Evolutionary conservation across 805 yeast species (phyloP).

Genomic region (Candida dendrica): DNA sequence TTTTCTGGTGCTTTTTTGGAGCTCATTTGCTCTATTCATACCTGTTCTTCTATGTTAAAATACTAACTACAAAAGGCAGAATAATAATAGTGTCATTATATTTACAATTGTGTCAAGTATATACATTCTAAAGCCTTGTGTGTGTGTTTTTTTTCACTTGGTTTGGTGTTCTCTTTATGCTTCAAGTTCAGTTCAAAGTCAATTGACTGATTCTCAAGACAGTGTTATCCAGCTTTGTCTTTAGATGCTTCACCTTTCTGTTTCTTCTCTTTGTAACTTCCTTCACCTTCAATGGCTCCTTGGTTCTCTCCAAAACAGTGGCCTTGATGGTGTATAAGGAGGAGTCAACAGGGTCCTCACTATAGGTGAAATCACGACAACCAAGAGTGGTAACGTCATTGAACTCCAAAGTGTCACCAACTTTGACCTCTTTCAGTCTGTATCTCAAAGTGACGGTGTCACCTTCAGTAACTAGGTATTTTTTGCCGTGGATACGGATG

Average conservation of each 20-base stretch:
- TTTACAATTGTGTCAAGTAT: no score
- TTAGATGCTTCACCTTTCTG: conserved; percentile 63
- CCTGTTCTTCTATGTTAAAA: no score
- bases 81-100: no score
- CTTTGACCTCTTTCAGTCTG: conserved; percentile 62
- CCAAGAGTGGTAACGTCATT: conserved; percentile 79
- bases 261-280: conserved; percentile 76
- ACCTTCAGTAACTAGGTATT: conserved; percentile 86
- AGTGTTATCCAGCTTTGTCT: conserved; percentile 67
- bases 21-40: no score
- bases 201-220: conserved; percentile 71
- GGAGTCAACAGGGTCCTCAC: conserved; percentile 48
- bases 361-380: conserved; percentile 69
- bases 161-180: no score
- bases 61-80: no score
- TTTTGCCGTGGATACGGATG: conserved; percentile 72
- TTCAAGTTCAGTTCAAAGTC: conserved; percentile 1
- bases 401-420: conserved; percentile 77
- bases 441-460: conserved; percentile 79
- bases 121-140: no score
- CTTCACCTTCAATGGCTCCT: conserved; percentile 65
- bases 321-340: conserved; percentile 58
- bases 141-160: no score
- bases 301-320: conserved; percentile 79
- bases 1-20: no score